Base-by-base conservation (phyloP, 2,329 filamentous ascomycete species). In the Trichoderma sp. region DNA sequence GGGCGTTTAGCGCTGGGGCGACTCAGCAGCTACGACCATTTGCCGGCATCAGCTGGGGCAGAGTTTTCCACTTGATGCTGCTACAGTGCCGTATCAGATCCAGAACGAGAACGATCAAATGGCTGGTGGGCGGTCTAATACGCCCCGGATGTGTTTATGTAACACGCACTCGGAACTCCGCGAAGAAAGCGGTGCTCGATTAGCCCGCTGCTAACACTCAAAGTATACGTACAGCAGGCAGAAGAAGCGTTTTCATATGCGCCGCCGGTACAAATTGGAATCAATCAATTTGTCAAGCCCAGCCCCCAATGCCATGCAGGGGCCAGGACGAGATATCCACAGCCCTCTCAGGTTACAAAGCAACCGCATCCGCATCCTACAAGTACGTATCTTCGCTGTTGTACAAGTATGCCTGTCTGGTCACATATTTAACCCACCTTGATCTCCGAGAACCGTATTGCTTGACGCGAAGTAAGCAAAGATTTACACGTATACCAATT, bases 1-100 rank as follows among this genome's bases (percentile, higher is more conserved):
- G 63, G 63, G 63, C 63, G n/a, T 24, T 35, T 58, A 24, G 37
- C 33, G 52, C 24, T 47, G 21, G 24, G 37, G 37, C 52, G 62
- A 65, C 27, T 65, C 62, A 65, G 62, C 62, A 65, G 56, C 24
- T 57, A 35, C 62, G 62, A 55, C n/a, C 24, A 53, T 40, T 40
- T n/a, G 19, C 33, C 33, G 11, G 14, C 24, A 43, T 56, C 49
- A 56, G 61, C 49, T 56, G 35, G 33, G n/a, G 31, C 49, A 53
- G 47, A 19, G n/a, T 56, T 65, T 47, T 55, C 40, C 8, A 19
- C 16, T 8, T 19, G 33, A 35, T 14, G 33, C 19, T 19, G 16
- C 14, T 37, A 2, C 16, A 16, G 5, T 16, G 35, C 37, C 37
- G 40, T n/a, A 43, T 43, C 40, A 43, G 7, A 43, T 19, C 7